phyloP scores from a whole-genome alignment of 2,329 filamentous ascomycete genomes.

The Didymella pinodella region DNA sequence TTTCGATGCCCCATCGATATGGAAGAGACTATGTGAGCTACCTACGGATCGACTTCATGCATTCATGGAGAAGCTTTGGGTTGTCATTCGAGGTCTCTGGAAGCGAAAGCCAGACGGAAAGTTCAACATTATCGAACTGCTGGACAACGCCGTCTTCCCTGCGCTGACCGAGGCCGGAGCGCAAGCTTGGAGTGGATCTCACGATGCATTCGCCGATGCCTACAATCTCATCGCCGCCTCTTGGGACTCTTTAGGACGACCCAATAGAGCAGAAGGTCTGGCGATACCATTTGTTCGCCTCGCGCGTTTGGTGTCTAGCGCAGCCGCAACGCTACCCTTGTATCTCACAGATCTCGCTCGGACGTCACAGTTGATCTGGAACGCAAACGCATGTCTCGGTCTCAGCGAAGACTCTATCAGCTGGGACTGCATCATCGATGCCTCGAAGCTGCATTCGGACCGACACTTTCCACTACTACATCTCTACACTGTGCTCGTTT shows the following conservation, averaged over 20 bases:
- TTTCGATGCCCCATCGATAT: conserved; percentile 37
- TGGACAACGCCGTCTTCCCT: conserved; percentile 34
- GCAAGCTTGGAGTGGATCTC: conserved; percentile 3
- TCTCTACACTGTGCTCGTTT: conserved; percentile 43
- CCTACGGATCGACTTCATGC: conserved; percentile 28
- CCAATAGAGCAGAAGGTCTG: conserved; percentile 33
- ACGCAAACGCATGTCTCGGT: conserved; percentile 39
- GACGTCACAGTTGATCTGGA: conserved; percentile 39
- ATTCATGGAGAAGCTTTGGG: conserved; percentile 35
- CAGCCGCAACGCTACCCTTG: conserved; percentile 31
- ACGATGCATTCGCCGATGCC: conserved; percentile 31
- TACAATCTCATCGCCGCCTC: conserved; percentile 37
- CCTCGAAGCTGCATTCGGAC: conserved; percentile 21
- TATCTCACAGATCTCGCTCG: conserved; percentile 36
- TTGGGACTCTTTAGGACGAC: conserved; percentile 39
- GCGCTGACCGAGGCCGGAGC: conserved; percentile 25
- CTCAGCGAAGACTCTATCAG: conserved; percentile 24
- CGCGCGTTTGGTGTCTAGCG: conserved; percentile 39
- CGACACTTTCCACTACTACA: conserved; percentile 39
- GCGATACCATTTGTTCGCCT: conserved; percentile 43
- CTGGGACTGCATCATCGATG: conserved; percentile 39
- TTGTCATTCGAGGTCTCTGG: conserved; percentile 31
- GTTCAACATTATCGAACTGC: conserved; percentile 32
- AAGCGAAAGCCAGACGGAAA: conserved; percentile 23
- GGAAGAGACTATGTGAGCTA: conserved; percentile 38